Percentiles rank a stretch among this genome's conserved stretches.
Evolutionary conservation across 768 basidiomycete genomes (phyloP).

Genomic region (Suillus placidus): DNA sequence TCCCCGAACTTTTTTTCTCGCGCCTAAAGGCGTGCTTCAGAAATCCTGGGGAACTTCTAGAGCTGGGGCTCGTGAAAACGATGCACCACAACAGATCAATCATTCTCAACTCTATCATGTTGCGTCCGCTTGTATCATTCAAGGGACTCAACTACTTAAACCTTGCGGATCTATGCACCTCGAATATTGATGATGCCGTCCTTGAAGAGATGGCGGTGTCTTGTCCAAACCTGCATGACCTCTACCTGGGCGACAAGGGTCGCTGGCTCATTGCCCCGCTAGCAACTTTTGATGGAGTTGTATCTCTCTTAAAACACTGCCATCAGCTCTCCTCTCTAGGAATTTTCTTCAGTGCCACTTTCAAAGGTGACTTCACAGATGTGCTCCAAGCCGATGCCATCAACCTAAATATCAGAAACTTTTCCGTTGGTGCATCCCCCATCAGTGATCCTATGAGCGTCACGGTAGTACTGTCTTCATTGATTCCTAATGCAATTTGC

Average conservation of each 20-base stretch:
- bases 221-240: neutral
- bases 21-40: neutral
- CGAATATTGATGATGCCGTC: neutral
- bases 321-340: neutral
- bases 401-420: neutral
- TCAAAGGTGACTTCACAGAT: neutral
- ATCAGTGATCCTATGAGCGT: neutral
- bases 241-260: neutral
- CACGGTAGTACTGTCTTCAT: neutral
- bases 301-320: slow-evolving; percentile 1
- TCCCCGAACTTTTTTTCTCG: neutral
- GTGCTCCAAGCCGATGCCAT: neutral
- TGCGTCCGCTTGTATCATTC: neutral
- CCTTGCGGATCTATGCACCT: neutral
- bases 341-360: neutral
- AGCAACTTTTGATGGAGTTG: neutral
- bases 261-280: neutral
- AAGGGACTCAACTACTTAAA: neutral
- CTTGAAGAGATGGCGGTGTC: neutral
- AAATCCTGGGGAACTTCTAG: neutral
- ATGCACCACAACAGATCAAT: neutral
- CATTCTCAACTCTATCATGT: neutral
- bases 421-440: neutral
- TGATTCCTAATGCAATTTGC: neutral
- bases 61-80: neutral